Conservation (phyloP, 495 filamentous ascomycete genomes). For the Aspergillus diversus region DNA sequence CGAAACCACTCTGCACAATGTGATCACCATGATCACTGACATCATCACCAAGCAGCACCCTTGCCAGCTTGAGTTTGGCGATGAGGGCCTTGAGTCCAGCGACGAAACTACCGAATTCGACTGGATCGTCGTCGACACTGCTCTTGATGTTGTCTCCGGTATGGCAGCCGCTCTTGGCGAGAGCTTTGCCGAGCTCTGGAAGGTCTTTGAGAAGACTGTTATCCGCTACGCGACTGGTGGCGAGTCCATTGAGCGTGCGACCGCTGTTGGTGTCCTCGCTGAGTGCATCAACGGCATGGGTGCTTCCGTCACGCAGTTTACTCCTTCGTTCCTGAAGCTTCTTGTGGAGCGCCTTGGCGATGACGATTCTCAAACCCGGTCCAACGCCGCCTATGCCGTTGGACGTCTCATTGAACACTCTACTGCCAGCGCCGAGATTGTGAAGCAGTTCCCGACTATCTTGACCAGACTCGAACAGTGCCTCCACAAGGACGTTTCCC, state of each 20-base stretch:
- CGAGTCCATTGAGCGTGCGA: slow-evolving; percentile 83
- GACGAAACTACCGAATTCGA: slow-evolving; percentile 94
- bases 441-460: slow-evolving; percentile 75
- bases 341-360: slow-evolving; percentile 86
- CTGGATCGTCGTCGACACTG: slow-evolving; percentile 94
- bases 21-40: slow-evolving; percentile 66
- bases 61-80: slow-evolving; percentile 86
- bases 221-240: slow-evolving; percentile 83
- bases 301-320: slow-evolving; percentile 73
- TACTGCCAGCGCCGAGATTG: slow-evolving; percentile 67
- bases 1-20: slow-evolving; percentile 62
- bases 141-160: slow-evolving; percentile 83
- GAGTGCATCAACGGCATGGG: slow-evolving; percentile 91
- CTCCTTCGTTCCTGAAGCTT: slow-evolving; percentile 72
- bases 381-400: slow-evolving; percentile 89
- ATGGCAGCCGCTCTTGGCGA: slow-evolving; percentile 80
- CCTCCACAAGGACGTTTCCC: slow-evolving; percentile 71
- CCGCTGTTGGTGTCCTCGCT: slow-evolving; percentile 87
- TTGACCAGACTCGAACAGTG: slow-evolving; percentile 82
- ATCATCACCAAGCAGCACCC: slow-evolving; percentile 88
- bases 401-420: slow-evolving; percentile 84
- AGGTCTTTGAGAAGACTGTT: slow-evolving; percentile 87
- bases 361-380: slow-evolving; percentile 89
- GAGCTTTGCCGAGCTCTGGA: slow-evolving; percentile 85
- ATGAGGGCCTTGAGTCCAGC: slow-evolving; percentile 68